These are phyloP conservation scores for Ceratorhiza oryzae-sativae DNA, from an alignment of 1,284 basidiomycete species.

Conservation along the genomic window DNA sequence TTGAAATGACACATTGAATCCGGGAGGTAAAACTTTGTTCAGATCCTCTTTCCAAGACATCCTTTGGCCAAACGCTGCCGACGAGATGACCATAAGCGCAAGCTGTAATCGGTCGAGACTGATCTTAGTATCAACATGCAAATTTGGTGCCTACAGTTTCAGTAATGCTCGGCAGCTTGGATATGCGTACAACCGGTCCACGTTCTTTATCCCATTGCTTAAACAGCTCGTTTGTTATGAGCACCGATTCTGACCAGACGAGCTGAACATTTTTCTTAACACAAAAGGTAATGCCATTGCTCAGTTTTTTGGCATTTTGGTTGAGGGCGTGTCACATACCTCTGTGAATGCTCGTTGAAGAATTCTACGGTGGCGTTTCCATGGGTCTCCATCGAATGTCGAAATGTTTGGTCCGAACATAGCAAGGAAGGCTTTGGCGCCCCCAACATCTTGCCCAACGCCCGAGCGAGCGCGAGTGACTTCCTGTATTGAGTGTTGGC, in stretches of 20 bases:
- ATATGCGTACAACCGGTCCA: background rate
- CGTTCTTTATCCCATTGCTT: background rate
- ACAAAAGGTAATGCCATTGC: background rate
- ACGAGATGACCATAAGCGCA: conserved; percentile 24
- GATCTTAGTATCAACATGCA: background rate
- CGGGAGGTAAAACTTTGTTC: background rate
- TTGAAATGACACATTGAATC: conserved; percentile 14
- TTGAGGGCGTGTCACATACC: background rate
- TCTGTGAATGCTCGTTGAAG: conserved; percentile 38
- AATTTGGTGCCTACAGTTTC: conserved; percentile 1
- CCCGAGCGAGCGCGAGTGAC: background rate
- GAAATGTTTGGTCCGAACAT: conserved; percentile 37
- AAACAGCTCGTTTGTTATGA: background rate
- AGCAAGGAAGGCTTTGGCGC: background rate
- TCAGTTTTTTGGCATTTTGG: background rate
- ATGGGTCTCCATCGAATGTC: conserved; percentile 34
- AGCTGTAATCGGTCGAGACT: background rate
- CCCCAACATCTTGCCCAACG: background rate
- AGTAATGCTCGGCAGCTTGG: background rate
- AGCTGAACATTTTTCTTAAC: conserved; percentile 26
- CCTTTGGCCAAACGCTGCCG: conserved; percentile 21
- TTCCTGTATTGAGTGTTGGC: background rate
- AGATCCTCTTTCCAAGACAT: conserved; percentile 9
- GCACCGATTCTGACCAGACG: conserved; percentile 22
- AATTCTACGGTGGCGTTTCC: conserved; percentile 40